Base-by-base conservation (phyloP, 345 rosid species). In the Eucalyptus cloeziana region DNA sequence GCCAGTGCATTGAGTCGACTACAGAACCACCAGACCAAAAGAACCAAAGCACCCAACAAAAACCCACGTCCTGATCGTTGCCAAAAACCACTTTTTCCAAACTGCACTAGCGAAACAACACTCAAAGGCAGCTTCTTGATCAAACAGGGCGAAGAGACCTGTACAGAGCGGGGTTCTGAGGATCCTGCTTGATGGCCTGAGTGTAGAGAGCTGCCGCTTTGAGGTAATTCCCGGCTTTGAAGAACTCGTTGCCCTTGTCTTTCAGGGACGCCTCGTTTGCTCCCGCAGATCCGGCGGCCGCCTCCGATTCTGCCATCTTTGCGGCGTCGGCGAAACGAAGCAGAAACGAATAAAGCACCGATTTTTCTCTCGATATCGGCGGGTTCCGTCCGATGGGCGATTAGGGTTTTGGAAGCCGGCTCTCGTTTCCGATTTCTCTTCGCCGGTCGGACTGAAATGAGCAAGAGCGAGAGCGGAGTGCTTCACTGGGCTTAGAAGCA, bases 131-230 rank as follows among this genome's bases (percentile, higher is more conserved):
- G 24, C 25, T n/a, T 56, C 54, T 10, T 4, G 86, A 49, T n/a
- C 62, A 54, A 22, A 37, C 15, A 80, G 44, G 25, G 76, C 19
- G 44, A 49, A 37, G 85, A 30, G 58, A 95, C 99, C 99, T 98
- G 91, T 95, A 98, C 49, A 98, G 98, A 90, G 99, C 93, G 47
- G 96, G 95, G 90, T 97, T 98, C 56, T 96, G 94, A 91, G 99
- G 98, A 90, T 97, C 99, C 85, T 95, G 98, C 90, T 98, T 98
- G 89, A 98, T 98, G 52, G 99, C 99, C 92, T 96, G 99, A 92
- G 99, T 98, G 90, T 98, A 98, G 67, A 98, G 93, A 92, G 99
- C 99, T 69, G 99, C 99, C 60, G 99, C 99, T 96, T 98, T 98
- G 79, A 97, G 98, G 88, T 92, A 97, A 94, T 96, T 98, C 71